Percentiles rank a stretch among this genome's conserved stretches.
Evolutionary conservation across 768 basidiomycete species (phyloP).

Genomic region (Leccinum imitatum): DNA sequence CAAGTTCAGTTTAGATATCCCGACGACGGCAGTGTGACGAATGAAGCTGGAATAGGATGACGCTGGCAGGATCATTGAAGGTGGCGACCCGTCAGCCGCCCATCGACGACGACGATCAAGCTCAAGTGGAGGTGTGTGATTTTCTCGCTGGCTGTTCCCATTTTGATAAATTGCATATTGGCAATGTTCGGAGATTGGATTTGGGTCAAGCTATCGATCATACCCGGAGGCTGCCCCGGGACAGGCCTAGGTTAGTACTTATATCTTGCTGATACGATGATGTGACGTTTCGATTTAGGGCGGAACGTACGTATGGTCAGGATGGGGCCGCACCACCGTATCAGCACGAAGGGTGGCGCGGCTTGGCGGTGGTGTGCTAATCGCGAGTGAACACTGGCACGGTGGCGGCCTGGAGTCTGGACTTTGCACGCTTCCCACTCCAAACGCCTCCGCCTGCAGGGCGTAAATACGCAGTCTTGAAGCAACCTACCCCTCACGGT

Average conservation of each 20-base stretch:
- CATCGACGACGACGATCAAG: not conserved
- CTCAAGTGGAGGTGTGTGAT: not conserved
- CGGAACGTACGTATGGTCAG: not conserved
- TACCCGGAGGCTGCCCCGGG: not conserved
- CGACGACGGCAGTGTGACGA: not conserved
- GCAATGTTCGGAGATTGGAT: not conserved
- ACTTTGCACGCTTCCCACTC: not conserved
- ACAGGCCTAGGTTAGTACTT: not conserved
- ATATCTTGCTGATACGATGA: not conserved
- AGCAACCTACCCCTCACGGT: not conserved
- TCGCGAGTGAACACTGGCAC: not conserved
- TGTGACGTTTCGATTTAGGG: not conserved
- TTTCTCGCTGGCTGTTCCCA: not conserved
- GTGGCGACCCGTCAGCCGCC: not conserved
- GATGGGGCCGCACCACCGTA: not conserved
- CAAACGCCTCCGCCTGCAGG: not conserved
- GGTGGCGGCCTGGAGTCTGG: not conserved
- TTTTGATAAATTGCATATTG: not conserved
- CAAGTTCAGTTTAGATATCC: not conserved
- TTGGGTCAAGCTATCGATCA: not conserved
- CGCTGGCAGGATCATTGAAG: not conserved
- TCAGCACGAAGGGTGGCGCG: not conserved
- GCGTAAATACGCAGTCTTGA: not conserved
- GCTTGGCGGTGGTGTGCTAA: not conserved
- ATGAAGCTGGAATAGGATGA: not conserved